Evolutionary conservation across 2,329 filamentous ascomycete species (phyloP).

Genomic region (Ascomycota sp.): DNA sequence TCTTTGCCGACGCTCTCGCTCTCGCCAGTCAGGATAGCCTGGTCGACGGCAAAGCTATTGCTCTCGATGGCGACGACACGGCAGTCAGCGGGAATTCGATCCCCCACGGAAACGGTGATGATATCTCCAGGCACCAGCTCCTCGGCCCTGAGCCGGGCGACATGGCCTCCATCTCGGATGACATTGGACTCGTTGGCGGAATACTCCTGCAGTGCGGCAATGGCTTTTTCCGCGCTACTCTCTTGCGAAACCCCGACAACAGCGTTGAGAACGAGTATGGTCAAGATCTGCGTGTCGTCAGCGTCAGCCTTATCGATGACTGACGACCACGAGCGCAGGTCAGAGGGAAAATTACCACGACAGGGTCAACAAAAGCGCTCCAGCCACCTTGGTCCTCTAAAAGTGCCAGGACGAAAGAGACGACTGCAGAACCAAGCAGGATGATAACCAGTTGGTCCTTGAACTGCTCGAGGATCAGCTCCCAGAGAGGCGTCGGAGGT

Average conservation of each 20-base stretch:
- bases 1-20: conserved; percentile 93
- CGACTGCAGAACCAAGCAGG: conserved; percentile 70
- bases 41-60: conserved; percentile 92
- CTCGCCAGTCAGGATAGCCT: conserved; percentile 90
- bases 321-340: too few relatives aligned
- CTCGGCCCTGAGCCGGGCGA: conserved; percentile 78
- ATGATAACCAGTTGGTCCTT: conserved; percentile 97
- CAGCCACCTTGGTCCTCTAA: conserved; percentile 86
- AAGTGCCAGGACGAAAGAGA: conserved; percentile 81
- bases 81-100: conserved; percentile 88
- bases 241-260: conserved; percentile 96
- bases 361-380: conserved; percentile 91
- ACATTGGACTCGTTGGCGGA: conserved; percentile 96
- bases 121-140: conserved; percentile 90
- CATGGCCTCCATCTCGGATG: conserved; percentile 52
- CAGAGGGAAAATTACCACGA: conserved; percentile 44
- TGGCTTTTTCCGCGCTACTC: conserved; percentile 94
- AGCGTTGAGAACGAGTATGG: conserved; percentile 87
- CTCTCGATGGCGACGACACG: conserved; percentile 74
- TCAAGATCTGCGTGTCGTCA: conserved; percentile 47
- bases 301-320: neutral
- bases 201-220: conserved; percentile 94
- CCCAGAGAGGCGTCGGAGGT: conserved; percentile 84
- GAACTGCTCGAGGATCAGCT: conserved; percentile 94
- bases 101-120: conserved; percentile 67